phyloP scores from a whole-genome alignment of 371 early-diverging fungal genomes.

The Blakeslea trispora region DNA sequence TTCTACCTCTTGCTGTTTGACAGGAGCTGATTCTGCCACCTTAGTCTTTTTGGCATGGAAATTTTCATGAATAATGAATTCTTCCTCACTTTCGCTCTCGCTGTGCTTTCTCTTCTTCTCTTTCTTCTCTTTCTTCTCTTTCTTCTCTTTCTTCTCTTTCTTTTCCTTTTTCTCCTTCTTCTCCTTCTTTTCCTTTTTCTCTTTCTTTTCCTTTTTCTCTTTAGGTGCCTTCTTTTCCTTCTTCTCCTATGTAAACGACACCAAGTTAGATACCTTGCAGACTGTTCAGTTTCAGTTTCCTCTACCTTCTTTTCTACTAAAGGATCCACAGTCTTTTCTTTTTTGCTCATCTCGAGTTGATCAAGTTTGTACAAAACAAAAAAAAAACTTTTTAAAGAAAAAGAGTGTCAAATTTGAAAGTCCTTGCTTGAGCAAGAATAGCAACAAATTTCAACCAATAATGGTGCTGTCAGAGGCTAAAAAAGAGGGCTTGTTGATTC shows the following conservation, averaged over 20 bases:
- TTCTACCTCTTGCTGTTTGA: slow-evolving; percentile 1
- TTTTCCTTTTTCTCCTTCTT: slow-evolving; percentile 9
- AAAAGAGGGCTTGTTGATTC: too few relatives aligned
- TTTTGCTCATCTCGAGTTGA: not conserved
- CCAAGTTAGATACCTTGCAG: too few relatives aligned
- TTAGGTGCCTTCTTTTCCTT: slow-evolving; percentile 16
- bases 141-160: slow-evolving; percentile 9
- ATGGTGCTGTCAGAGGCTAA: too few relatives aligned
- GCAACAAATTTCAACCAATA: too few relatives aligned
- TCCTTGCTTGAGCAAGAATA: too few relatives aligned
- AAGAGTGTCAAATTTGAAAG: too few relatives aligned
- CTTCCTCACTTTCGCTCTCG: slow-evolving; percentile 22
- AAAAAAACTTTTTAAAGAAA: too few relatives aligned
- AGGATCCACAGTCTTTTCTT: not conserved
- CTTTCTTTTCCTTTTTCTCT: slow-evolving; percentile 17
- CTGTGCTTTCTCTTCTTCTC: slow-evolving; percentile 22
- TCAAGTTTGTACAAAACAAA: too few relatives aligned
- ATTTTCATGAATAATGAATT: slow-evolving; percentile 18
- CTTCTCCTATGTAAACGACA: too few relatives aligned
- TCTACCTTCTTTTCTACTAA: not conserved
- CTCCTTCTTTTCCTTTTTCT: slow-evolving; percentile 8
- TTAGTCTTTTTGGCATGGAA: slow-evolving; percentile 7
- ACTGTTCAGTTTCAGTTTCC: too few relatives aligned
- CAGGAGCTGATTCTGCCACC: not conserved
- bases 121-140: slow-evolving; percentile 18